These are phyloP conservation scores for Xenoacremonium recifei DNA, from an alignment of 2,329 filamentous ascomycete species.

Conservation along the genomic window DNA sequence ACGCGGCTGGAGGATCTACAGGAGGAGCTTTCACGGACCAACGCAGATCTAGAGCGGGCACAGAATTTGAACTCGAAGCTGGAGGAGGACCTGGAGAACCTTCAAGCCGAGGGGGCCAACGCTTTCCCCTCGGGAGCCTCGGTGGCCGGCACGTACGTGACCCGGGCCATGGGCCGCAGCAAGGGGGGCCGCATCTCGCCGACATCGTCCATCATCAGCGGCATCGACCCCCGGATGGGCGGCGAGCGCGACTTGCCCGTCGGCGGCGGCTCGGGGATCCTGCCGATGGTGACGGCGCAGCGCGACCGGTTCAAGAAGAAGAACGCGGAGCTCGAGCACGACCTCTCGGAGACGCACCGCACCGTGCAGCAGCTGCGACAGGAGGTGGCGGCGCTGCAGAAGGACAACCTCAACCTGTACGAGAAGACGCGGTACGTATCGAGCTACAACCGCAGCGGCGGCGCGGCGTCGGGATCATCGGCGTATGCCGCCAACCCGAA, in stretches of 20 bases:
- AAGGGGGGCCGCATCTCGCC: conserved; percentile 75
- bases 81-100: conserved; percentile 84
- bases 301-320: conserved; percentile 98
- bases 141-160: conserved; percentile 86
- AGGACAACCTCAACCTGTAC: conserved; percentile 93
- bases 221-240: conserved; percentile 70
- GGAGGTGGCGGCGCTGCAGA: conserved; percentile 88
- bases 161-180: conserved; percentile 52
- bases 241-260: conserved; percentile 57
- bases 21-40: conserved; percentile 78
- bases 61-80: conserved; percentile 83
- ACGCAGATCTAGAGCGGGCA: conserved; percentile 81
- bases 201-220: conserved; percentile 96
- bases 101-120: conserved; percentile 83
- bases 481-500: conserved; percentile 73
- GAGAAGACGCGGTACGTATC: conserved; percentile 97
- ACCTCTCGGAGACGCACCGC: conserved; percentile 80
- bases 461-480: conserved; percentile 54
- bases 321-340: conserved; percentile 85
- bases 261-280: conserved; percentile 78
- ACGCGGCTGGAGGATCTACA: conserved; percentile 75
- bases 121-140: conserved; percentile 87
- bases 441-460: conserved; percentile 76
- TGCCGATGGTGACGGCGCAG: conserved; percentile 98
- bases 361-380: conserved; percentile 83